Evolutionary conservation across 257 asterid genomes (phyloP), one percentile per base, ranked within the genome.

Genomic region (Mitragyna speciosa): DNA sequence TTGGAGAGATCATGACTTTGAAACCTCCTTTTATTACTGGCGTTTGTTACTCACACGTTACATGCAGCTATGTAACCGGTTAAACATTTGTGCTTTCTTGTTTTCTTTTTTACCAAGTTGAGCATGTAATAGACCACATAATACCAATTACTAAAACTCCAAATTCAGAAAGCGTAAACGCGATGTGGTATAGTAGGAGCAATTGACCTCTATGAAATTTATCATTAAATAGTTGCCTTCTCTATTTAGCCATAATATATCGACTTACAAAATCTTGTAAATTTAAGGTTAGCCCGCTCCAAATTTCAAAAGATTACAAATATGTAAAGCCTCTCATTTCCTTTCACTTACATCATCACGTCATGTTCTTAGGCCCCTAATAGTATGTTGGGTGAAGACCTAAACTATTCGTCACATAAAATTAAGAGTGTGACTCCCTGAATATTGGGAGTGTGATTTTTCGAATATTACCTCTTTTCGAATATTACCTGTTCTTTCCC

Each of bases 1-100:
- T 72, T 72, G 41, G 76, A 47, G 61, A 3, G 76, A 48, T 48
- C 76, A 72, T 48, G 76, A 72, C 2, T 47, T 48, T 72, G 61
- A 72, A 51, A 54, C 76, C 76, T 72, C 76, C 76, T 72, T 48
- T 72, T 47, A 15, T 47, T 16, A 47, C 59, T 72, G 15, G 6
- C 61, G 76, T 47, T 72, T 48, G 63, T 48, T 72, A 8, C 43
- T 72, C 76, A 72, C 43, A 16, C 61, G 5, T 48, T 48, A 43
- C 26, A 26, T 72, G 61, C 61, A 26, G 36, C 75, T 20, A 41
- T 41, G 4, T 9, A 24, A 24, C 56, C 2, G 52, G 20, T 69
- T 11, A 19, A 69, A 16, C 20, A 6, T 69, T 69, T 30, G 30
- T 36, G 26, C 41, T 20, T 39, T 69, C 48, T 67, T 19, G 72